Conservation (phyloP, 2,329 filamentous ascomycete genomes). For the Aspergillus sp. region DNA sequence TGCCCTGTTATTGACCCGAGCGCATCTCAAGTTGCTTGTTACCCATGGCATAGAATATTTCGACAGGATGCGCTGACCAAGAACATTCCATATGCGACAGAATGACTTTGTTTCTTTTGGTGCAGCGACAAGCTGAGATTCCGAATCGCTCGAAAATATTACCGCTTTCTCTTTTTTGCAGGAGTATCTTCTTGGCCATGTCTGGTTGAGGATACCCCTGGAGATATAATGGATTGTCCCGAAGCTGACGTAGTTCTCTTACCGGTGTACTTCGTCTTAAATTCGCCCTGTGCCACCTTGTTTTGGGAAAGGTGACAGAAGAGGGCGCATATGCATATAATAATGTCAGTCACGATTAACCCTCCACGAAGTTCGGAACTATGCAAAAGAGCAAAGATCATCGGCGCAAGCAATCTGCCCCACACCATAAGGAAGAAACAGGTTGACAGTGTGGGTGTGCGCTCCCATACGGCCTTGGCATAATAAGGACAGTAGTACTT, state of each 20-base stretch:
- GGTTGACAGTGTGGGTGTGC: neutral
- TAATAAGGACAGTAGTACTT: conserved; percentile 10
- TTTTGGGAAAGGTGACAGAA: neutral
- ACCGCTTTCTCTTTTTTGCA: neutral
- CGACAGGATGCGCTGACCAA: too few relatives aligned
- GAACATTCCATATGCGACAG: too few relatives aligned
- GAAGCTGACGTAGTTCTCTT: neutral
- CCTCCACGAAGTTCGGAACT: neutral
- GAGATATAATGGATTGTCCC: neutral
- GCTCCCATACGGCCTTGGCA: neutral
- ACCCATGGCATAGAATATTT: too few relatives aligned
- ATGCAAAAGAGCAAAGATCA: neutral
- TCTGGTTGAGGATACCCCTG: neutral
- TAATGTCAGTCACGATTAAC: neutral
- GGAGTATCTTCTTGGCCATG: neutral
- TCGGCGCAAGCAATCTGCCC: neutral
- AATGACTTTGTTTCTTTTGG: too few relatives aligned
- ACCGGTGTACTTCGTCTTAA: neutral
- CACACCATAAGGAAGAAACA: neutral
- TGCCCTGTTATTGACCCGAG: too few relatives aligned
- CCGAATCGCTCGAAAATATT: neutral
- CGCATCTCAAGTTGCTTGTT: too few relatives aligned
- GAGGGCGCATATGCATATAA: neutral
- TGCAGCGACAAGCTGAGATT: too few relatives aligned
- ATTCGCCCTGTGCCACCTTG: neutral